Evolutionary conservation across 1,284 basidiomycete species (phyloP), one percentile per base, ranked within the genome.

Genomic region (Leucoagaricus sp.): DNA sequence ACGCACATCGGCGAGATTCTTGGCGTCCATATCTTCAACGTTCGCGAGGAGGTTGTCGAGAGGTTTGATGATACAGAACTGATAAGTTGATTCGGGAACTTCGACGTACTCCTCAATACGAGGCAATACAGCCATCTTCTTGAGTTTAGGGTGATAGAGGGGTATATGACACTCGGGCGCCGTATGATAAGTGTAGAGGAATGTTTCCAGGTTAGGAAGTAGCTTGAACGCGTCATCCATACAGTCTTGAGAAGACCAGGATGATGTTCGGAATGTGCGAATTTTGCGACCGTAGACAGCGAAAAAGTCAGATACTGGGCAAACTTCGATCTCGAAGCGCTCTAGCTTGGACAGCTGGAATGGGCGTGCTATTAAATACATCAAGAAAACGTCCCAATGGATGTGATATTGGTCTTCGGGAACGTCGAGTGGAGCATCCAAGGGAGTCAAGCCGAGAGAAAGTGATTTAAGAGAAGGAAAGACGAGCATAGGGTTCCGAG

Each of bases 271-370:
- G 41, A 78, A 69, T 19, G 62, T 63, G 19, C 67, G 67, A 36
- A 79, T 68, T 63, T 79, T 79, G 49, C 60, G 60, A 3, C 77
- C 78, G 31, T 80, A 75, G 0, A 67, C 65, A 12, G 58, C 50
- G 58, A 79, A 65, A 57, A 79, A 80, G 9, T 65, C 61, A 29
- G 69, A 49, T 2, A 67, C 67, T 2, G 78, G 77, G 12, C 75
- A 73, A 1, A 75, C 67, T 38, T 76, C 77, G 12, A 73, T 69
- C 53, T 79, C 77, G 28, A 79, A 67, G 21, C 75, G 68, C 9
- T 67, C 63, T n/a, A 80, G 63, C 15, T 60, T 60, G 2, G 78
- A 77, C 2, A 79, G 63, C 36, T 75, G 72, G 29, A 65, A 57
- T 0, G 68, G 55, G 4, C 65, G 64, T n/a, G 64, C 59, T 42